These are phyloP conservation scores for Mesembryanthemum crystallinum DNA, from an alignment of 148 eudicot genomes.

Conservation along the genomic window DNA sequence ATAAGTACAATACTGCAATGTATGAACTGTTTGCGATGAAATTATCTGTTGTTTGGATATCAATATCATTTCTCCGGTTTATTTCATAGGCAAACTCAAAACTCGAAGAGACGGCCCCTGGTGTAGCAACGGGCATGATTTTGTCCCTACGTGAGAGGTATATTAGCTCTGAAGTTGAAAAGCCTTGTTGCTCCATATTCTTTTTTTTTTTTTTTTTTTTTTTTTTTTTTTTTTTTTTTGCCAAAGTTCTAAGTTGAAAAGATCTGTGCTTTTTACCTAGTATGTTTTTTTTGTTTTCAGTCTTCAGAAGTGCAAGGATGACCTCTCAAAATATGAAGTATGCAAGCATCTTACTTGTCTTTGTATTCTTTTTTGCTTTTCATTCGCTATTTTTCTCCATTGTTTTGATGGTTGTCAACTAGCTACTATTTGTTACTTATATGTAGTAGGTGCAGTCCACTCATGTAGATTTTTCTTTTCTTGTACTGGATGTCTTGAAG, in stretches of 20 bases:
- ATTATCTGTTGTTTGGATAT: neutral
- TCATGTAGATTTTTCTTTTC: too few species aligned
- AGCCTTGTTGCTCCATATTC: neutral
- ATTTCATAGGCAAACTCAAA: slow-evolving; percentile 46
- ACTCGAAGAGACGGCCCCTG: slow-evolving; percentile 93
- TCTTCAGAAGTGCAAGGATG: slow-evolving; percentile 82
- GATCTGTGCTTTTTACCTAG: slow-evolving; percentile 1
- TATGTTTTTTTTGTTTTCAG: slow-evolving; percentile 35
- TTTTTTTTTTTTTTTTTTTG: neutral
- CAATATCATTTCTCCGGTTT: neutral
- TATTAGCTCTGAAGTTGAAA: slow-evolving; percentile 4
- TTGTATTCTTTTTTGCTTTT: neutral
- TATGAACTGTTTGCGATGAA: neutral
- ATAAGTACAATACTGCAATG: neutral
- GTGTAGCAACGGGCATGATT: slow-evolving; percentile 96
- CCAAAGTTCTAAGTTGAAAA: neutral
- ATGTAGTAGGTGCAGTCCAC: too few species aligned
- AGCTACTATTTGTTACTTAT: too few species aligned
- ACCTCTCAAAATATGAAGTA: slow-evolving; percentile 78
- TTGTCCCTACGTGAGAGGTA: slow-evolving; percentile 96
- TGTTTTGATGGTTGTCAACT: too few species aligned
- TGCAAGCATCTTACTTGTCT: slow-evolving; percentile 20
- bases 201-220: neutral
- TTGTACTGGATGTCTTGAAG: too few species aligned
- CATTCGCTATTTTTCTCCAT: neutral